Conservation (phyloP, 768 basidiomycete species). For the Lactifluus volemus region DNA sequence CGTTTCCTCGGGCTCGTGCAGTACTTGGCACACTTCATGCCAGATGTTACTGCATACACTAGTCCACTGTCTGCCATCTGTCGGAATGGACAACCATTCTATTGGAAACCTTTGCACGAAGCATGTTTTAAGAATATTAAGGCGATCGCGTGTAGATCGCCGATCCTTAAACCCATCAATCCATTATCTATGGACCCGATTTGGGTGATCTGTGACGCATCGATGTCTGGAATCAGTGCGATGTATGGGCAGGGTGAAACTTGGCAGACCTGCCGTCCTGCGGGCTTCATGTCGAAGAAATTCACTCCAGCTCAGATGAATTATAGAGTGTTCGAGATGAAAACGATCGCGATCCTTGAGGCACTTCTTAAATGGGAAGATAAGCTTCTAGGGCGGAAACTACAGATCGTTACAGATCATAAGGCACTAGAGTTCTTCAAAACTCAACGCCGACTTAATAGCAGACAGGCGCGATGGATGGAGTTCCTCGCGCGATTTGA, state of each 20-base stretch:
- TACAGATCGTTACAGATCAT: neutral
- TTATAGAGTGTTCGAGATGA: neutral
- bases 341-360: too few species aligned
- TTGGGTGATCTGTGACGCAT: neutral
- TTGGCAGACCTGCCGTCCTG: too few species aligned
- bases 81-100: neutral
- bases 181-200: neutral
- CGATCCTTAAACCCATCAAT: neutral
- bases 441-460: neutral
- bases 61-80: neutral
- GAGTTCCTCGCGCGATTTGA: neutral
- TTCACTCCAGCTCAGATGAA: neutral
- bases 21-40: neutral
- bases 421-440: neutral
- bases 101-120: neutral
- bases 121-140: neutral
- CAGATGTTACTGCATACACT: neutral
- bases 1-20: neutral
- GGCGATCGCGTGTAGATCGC: neutral
- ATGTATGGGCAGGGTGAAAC: neutral
- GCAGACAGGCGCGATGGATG: too few species aligned
- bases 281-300: too few species aligned
- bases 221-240: neutral
- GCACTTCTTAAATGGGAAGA: too few species aligned
- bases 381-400: neutral